Evolutionary conservation across 2,329 filamentous ascomycete species (phyloP), one percentile per base, ranked within the genome.

Genomic region (Aspergillus latus): DNA sequence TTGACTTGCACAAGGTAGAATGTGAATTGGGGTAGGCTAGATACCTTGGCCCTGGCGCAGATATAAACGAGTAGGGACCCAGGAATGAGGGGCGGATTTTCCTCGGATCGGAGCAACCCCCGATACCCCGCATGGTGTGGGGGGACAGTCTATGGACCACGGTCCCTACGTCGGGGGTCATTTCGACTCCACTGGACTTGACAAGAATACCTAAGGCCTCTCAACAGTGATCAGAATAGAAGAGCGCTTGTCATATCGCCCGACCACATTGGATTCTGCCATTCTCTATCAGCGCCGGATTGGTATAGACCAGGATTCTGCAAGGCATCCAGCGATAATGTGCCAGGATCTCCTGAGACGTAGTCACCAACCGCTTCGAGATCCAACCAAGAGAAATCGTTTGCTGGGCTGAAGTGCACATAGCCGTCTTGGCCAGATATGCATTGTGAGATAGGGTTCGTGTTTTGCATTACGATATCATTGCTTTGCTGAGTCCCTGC

Each of bases 301-400:
- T 67, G 62, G 34, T 68, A 73, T 13, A 69, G 59, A 46, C 68
- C 66, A 28, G 65, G 58, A 50, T 71, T 73, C 44, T 72, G 68
- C 54, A 72, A 71, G 5, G 71, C 58, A 55, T 74, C 70, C 39
- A 73, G 59, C 2, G 71, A 72, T 13, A 75, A 52, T n/a, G 74
- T 59, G 21, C 68, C 69, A 7, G 67, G 74, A 49, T 79, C 77
- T 3, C 76, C 75, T 4, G 75, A 77, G 16, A 80, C 80, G 63
- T 82, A 84, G 59, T 85, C 82, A 0, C 82, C 82, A 2, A 86
- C 78, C 1, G 83, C 83, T 56, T 82, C 81, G 4, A 86, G 71
- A 63, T 86, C 82, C 1, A 84, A 74, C 84, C 84, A 86, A 0
- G 82, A 85, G 68, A 86, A 86, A 43, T 83, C 80, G 50, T 84